Evolutionary conservation across 2,329 filamentous ascomycete species (phyloP), one percentile per base, ranked within the genome.

Genomic region (Ceratocystis cubensis): DNA sequence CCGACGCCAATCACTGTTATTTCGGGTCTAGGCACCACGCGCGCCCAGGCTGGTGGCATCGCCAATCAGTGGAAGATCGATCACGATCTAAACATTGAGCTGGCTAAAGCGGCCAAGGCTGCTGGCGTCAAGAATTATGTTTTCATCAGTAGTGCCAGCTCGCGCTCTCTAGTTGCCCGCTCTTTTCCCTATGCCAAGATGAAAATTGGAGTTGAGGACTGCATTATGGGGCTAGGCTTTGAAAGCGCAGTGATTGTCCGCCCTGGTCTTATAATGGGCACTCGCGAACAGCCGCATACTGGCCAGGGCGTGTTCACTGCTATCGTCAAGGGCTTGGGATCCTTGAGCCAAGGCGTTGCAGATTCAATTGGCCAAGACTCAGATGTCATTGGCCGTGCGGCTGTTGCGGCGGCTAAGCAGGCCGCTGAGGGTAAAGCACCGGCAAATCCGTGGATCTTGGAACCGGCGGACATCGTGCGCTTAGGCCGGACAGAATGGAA

Each of bases 141-240:
- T 25, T 85, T 95, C 70, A 81, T 96, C 66, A 91, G 88, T 0
- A 80, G 81, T 25, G 77, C 72, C 0, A 81, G 81, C 66, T 81
- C 77, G 0, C 75, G 79, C 22, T 73, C 77, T 15, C 30, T 80
- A 48, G 37, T 77, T 41, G 63, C 70, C 56, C 61, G 76, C 75
- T 63, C 79, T 78, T n/a, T 83, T 73, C 76, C 79, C 72, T 76
- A 81, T 76, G 69, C 84, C 77, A 70, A 79, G 75, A 94, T 96
- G 89, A 96, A 96, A 80, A 85, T 84, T 28, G 89, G 94, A 71
- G 84, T 96, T 50, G 93, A 97, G 75, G 88, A 95, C 44, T 79
- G 84, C 17, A 82, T 96, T 68, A 83, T 84, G 73, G 82, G 77
- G 53, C 76, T 93, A 3, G 86, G 78, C 3, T 96, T 96, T 73